phyloP scores from a whole-genome alignment of 331 rosid species.

The Arachis monticola region DNA sequence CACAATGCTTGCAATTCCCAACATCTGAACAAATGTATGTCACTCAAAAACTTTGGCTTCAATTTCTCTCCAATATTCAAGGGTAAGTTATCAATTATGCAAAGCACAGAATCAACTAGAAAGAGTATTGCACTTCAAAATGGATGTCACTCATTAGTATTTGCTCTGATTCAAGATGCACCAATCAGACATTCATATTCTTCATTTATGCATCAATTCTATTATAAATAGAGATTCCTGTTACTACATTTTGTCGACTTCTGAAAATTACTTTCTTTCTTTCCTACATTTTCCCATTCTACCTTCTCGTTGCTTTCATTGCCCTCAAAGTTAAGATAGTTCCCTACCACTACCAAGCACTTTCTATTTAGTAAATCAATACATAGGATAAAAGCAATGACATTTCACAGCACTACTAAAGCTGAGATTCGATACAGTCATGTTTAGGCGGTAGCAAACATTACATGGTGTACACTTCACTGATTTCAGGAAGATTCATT shows the following conservation, averaged over 20 bases:
- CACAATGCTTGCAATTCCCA: not conserved
- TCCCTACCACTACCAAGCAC: constrained; percentile 1
- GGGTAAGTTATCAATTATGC: not conserved
- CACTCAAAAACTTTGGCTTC: constrained; percentile 10
- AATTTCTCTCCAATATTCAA: not conserved
- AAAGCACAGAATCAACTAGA: constrained; percentile 13
- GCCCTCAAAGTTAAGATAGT: not conserved
- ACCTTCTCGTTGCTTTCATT: not conserved
- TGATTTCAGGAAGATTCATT: no score
- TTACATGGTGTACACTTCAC: no score
- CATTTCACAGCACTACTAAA: constrained; percentile 11
- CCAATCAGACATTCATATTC: not conserved
- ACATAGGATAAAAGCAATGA: not conserved
- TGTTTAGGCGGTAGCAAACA: not conserved
- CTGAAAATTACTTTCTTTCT: not conserved
- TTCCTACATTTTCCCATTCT: not conserved
- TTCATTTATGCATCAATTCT: not conserved
- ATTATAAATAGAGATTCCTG: not conserved
- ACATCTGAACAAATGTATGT: constrained; percentile 1
- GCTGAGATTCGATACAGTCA: constrained; percentile 13
- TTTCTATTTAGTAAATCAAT: not conserved
- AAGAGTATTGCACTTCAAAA: not conserved
- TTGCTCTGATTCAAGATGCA: not conserved
- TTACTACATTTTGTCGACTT: constrained; percentile 10
- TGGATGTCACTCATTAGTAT: not conserved